Conservation (phyloP, 495 filamentous ascomycete genomes). For the Penicillium ucsense region DNA sequence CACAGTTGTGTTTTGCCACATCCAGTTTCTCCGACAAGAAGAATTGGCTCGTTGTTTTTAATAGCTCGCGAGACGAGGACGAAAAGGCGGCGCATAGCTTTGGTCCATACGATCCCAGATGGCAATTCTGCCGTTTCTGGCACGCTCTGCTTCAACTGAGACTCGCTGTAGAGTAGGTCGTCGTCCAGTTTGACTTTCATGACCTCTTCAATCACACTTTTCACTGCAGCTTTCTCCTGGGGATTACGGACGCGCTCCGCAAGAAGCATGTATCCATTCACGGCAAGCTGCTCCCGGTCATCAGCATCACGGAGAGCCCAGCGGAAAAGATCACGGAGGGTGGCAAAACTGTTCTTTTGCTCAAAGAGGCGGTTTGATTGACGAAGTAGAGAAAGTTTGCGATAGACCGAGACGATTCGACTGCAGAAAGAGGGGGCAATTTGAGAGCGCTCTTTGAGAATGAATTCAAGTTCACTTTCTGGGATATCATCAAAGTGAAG, state of each 20-base stretch:
- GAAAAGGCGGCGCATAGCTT: constrained; percentile 84
- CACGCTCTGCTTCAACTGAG: constrained; percentile 39
- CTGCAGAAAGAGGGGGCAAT: constrained; percentile 87
- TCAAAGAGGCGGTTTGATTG: constrained; percentile 89
- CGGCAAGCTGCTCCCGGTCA: constrained; percentile 76
- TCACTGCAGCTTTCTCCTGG: constrained; percentile 76
- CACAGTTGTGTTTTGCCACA: constrained; percentile 96
- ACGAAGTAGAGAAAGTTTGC: constrained; percentile 76
- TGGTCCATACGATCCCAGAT: constrained; percentile 79
- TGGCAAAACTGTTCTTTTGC: constrained; percentile 96
- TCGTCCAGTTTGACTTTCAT: constrained; percentile 80
- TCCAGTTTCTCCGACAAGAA: constrained; percentile 92
- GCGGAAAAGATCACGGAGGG: constrained; percentile 88
- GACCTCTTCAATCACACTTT: constrained; percentile 80
- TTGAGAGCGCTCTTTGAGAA: constrained; percentile 76
- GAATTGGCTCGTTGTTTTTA: constrained; percentile 83
- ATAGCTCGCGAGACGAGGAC: constrained; percentile 76
- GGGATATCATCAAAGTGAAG: constrained; percentile 98
- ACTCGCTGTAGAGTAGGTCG: constrained; percentile 57
- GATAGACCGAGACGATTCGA: constrained; percentile 87
- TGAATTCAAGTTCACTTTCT: constrained; percentile 86
- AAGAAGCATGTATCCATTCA: constrained; percentile 91
- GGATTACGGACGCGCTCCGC: constrained; percentile 89
- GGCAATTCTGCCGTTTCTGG: constrained; percentile 29
- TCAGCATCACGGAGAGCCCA: constrained; percentile 89